Base-by-base conservation (phyloP, 1,284 basidiomycete genomes). In the Leccinum pallidistipes region DNA sequence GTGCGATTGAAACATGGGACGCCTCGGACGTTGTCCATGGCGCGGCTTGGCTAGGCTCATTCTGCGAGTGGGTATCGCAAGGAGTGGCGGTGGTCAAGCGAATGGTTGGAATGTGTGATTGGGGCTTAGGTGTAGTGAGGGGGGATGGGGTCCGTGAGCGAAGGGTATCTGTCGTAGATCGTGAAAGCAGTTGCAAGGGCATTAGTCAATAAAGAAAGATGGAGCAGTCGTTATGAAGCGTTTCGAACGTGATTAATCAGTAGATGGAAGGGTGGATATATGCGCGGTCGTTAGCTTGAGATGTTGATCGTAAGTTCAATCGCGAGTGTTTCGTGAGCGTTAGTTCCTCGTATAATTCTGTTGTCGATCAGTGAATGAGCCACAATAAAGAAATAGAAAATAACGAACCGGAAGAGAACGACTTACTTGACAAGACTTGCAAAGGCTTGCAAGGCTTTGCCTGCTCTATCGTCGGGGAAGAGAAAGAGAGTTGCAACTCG, bases 51-150 rank as follows among this genome's bases (percentile, higher is more conserved):
- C 64, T 75, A 43, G 68, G 65, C 0, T 76, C 72, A 8, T 78
- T 77, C 5, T 81, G 78, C n/a, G 77, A 60, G 29, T 82, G 81
- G 5, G 78, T 66, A 12, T 83, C 79, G 14, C 83, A 84, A 3
- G 89, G 89, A 0, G 84, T 89, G 1, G 88, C 86, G 21, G 85
- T 81, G 65, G 86, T 83, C 67, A 91, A 82, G 43, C 86, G 81
- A 61, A 91, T 90, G 57, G 87, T 85, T 18, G 88, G 86, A 60
- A 82, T 70, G 27, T 68, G 73, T 60, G 77, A 73, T 50, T 76
- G 76, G 47, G 62, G 55, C 45, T 71, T 55, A 12, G 73, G 68
- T 18, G 76, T 69, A 59, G 71, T 63, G 32, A 70, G 51, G 34
- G 72, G 72, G 21, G 76, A 73, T 40, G 73, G 67, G 49, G 75